Evolutionary conservation across 768 basidiomycete species (phyloP).

Genomic region (Suillus decipiens): DNA sequence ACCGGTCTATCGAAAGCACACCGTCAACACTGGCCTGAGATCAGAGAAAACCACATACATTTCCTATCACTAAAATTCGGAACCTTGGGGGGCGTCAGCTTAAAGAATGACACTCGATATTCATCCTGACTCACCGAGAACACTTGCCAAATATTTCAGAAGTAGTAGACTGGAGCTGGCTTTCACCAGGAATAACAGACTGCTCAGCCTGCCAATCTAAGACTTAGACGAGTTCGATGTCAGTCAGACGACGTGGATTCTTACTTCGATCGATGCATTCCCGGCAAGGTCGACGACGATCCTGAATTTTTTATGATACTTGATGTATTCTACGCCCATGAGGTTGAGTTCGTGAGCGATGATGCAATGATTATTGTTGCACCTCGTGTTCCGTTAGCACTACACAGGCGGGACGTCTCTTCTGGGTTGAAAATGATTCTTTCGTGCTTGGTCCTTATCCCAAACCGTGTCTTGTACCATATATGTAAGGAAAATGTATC

Average conservation of each 20-base stretch:
- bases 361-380: not conserved
- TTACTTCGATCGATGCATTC: not conserved
- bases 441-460: not conserved
- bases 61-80: conserved; percentile 12
- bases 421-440: not conserved
- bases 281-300: not conserved
- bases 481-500: not conserved
- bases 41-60: not conserved
- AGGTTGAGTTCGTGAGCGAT: not conserved
- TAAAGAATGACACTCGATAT: not conserved
- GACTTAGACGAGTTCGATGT: not conserved
- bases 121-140: conserved; percentile 5
- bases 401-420: not conserved
- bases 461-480: not conserved
- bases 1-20: not conserved
- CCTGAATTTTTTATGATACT: not conserved
- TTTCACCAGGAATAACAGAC: not conserved
- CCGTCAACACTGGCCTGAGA: not conserved
- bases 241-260: not conserved
- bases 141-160: conserved; percentile 1
- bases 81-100: not conserved
- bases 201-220: not conserved
- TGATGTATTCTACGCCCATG: not conserved
- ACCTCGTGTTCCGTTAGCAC: not conserved
- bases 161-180: conserved; percentile 5